Percentiles rank a stretch among this genome's conserved stretches.
Evolutionary conservation across 2,329 filamentous ascomycete genomes (phyloP).

Genomic region (Ascochyta pisi): DNA sequence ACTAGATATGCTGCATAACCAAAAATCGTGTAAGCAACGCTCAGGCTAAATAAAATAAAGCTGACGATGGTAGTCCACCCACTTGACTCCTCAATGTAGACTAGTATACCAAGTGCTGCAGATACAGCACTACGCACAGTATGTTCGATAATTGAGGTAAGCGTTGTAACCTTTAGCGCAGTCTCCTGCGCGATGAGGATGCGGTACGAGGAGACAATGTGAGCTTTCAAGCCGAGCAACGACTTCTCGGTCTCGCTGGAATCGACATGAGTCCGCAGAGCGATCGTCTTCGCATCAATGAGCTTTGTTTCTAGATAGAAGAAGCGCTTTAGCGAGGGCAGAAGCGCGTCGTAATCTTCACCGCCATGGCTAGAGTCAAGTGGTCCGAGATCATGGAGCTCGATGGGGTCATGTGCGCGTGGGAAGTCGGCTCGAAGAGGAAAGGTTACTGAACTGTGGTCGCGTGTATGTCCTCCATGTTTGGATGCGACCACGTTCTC

Average conservation of each 20-base stretch:
- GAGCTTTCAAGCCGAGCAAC: slow-evolving; percentile 2
- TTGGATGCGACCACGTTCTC: not conserved
- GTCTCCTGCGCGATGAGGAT: slow-evolving; percentile 3
- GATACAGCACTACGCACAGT: not conserved
- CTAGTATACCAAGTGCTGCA: slow-evolving; percentile 7
- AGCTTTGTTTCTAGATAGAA: slow-evolving; percentile 7
- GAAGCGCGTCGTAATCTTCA: not conserved
- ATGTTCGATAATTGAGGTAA: slow-evolving; percentile 4
- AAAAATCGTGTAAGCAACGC: not conserved
- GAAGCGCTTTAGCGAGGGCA: not conserved
- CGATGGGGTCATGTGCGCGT: not conserved
- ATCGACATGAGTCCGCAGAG: not conserved
- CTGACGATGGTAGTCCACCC: slow-evolving; percentile 5
- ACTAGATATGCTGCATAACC: slow-evolving; percentile 1
- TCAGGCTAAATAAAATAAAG: not conserved
- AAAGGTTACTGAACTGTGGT: not conserved
- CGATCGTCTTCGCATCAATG: not conserved
- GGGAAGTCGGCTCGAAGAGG: slow-evolving; percentile 1
- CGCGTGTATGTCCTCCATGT: not conserved
- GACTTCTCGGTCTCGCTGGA: not conserved
- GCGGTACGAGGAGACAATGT: slow-evolving; percentile 1
- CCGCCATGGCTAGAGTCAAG: not conserved
- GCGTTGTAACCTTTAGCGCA: slow-evolving; percentile 2
- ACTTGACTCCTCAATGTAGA: slow-evolving; percentile 2
- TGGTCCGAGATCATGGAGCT: slow-evolving; percentile 1